phyloP scores from a whole-genome alignment of 148 eudicot species.

The Rhododendron mucronatum region DNA sequence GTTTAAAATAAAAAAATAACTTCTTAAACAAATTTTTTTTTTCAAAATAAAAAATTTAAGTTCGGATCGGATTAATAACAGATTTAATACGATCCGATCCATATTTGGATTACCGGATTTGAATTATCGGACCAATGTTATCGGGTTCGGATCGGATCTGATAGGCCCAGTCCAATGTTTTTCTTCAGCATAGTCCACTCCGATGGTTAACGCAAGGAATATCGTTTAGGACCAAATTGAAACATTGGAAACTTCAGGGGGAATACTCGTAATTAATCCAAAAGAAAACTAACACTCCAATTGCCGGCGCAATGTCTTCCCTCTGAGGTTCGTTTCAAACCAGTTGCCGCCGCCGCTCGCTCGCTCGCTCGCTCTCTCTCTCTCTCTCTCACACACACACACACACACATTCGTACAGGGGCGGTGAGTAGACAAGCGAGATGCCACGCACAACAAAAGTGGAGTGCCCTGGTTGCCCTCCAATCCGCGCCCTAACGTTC shows the following conservation, averaged over 20 bases:
- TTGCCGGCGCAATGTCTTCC: not conserved
- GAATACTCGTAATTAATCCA: not conserved
- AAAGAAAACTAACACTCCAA: not conserved
- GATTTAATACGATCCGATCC: no score
- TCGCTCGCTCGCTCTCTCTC: not conserved
- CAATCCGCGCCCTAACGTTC: slow-evolving; percentile 73
- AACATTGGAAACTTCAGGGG: not conserved
- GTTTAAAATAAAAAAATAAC: no score
- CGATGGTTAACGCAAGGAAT: no score
- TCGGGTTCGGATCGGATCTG: no score
- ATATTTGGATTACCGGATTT: no score
- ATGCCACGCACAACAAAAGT: slow-evolving; percentile 89
- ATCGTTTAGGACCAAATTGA: no score
- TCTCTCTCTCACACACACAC: not conserved
- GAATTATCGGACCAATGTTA: no score
- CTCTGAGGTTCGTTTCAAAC: not conserved
- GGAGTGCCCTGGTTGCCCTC: slow-evolving; percentile 85
- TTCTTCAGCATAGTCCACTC: no score
- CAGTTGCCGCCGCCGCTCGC: not conserved
- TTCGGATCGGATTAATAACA: no score
- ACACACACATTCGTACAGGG: not conserved
- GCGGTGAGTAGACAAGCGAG: not conserved
- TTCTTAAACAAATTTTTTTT: no score
- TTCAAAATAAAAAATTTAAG: no score
- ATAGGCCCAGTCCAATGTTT: no score